phyloP scores from a whole-genome alignment of 768 basidiomycete species.

The Mycena metata region DNA sequence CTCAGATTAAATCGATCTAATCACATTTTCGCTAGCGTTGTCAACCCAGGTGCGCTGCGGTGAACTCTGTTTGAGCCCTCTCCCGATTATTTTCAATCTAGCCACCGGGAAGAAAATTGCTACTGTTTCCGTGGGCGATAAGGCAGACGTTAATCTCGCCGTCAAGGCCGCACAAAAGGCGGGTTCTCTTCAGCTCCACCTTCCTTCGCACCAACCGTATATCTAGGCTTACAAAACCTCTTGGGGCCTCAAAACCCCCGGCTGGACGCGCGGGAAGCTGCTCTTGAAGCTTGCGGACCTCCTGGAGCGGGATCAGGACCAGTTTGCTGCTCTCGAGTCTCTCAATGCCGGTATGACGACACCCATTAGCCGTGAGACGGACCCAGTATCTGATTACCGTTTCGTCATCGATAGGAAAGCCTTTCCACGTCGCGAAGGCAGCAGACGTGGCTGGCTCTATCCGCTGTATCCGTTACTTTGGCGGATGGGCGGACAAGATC shows the following conservation, averaged over 20 bases:
- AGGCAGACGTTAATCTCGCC: slow-evolving; percentile 74
- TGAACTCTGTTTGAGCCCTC: too few relatives aligned
- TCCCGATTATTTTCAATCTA: neutral
- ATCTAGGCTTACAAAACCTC: slow-evolving; percentile 48
- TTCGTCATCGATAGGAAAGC: slow-evolving; percentile 43
- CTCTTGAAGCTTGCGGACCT: slow-evolving; percentile 65
- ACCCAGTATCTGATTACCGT: neutral
- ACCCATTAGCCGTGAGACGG: slow-evolving; percentile 31
- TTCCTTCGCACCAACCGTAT: neutral
- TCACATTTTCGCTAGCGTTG: slow-evolving; percentile 15
- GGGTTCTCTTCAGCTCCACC: neutral
- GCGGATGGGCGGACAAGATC: slow-evolving; percentile 83
- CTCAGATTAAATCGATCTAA: neutral
- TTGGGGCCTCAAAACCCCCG: slow-evolving; percentile 66
- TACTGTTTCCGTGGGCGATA: slow-evolving; percentile 61
- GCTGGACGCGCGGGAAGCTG: slow-evolving; percentile 53
- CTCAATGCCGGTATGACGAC: slow-evolving; percentile 52
- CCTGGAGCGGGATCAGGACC: slow-evolving; percentile 62
- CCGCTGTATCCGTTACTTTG: slow-evolving; percentile 72
- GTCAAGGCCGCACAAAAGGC: slow-evolving; percentile 63
- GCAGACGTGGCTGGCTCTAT: slow-evolving; percentile 46
- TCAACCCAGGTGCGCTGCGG: slow-evolving; percentile 33
- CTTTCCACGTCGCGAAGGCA: slow-evolving; percentile 39
- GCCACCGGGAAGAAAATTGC: slow-evolving; percentile 56
- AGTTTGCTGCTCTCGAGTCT: slow-evolving; percentile 65